phyloP scores from a whole-genome alignment of 345 rosid genomes.

The Brassica nigra region DNA sequence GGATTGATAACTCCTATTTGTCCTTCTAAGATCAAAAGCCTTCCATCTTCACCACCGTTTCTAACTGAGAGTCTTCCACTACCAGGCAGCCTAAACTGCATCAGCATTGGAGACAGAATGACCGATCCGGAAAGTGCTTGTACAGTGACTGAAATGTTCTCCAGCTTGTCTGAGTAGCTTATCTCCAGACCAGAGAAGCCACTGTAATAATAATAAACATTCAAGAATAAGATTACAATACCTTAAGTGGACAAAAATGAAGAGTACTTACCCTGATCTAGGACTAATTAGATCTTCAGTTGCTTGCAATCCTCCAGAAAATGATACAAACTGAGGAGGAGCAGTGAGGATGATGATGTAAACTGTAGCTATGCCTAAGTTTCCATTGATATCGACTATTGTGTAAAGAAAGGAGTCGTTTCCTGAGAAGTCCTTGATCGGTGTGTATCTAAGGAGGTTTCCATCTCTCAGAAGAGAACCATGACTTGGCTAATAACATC shows the following conservation, averaged over 20 bases:
- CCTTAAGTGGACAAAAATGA: not conserved
- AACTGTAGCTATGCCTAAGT: slow-evolving; percentile 64
- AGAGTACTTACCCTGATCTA: slow-evolving; percentile 56
- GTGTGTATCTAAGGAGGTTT: slow-evolving; percentile 76
- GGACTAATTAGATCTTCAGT: slow-evolving; percentile 78
- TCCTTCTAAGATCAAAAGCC: slow-evolving; percentile 63
- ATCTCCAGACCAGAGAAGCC: slow-evolving; percentile 74
- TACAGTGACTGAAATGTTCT: slow-evolving; percentile 69
- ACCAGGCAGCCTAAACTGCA: slow-evolving; percentile 69
- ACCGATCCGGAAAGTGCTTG: slow-evolving; percentile 62
- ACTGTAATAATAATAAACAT: slow-evolving; percentile 43
- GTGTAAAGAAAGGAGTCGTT: slow-evolving; percentile 71
- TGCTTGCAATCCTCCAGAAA: slow-evolving; percentile 68
- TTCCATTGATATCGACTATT: slow-evolving; percentile 65
- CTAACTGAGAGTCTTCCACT: slow-evolving; percentile 52
- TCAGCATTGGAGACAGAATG: slow-evolving; percentile 58
- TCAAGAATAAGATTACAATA: slow-evolving; percentile 10
- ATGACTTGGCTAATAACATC: slow-evolving; percentile 62
- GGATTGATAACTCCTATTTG: slow-evolving; percentile 61
- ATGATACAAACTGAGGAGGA: slow-evolving; percentile 81
- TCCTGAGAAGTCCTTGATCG: slow-evolving; percentile 66
- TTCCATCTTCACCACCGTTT: slow-evolving; percentile 45
- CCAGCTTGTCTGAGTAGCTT: slow-evolving; percentile 62
- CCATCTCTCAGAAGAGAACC: slow-evolving; percentile 82
- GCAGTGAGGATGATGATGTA: slow-evolving; percentile 61